Base-by-base conservation (phyloP, 768 basidiomycete species). In the Russula emetica region DNA sequence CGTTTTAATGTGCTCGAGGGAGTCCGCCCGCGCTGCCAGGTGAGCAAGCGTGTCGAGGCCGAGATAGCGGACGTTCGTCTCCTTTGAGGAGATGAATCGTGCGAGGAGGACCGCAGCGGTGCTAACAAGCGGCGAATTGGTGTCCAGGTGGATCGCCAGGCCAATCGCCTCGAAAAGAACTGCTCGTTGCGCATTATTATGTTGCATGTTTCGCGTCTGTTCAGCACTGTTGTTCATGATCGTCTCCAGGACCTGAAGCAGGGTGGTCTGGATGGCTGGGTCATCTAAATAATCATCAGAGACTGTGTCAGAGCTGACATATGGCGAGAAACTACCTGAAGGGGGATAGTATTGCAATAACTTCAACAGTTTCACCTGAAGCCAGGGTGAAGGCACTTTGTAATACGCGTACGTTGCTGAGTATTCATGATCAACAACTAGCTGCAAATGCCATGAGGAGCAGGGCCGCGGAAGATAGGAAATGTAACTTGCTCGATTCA, bases 41-140 rank as follows among this genome's bases (percentile, higher is more conserved):
- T 98, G 96, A 3, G 97, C 95, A 90, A 99, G 94, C 51, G 94
- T 96, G 74, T 99, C 96, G 58, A 99, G 81, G 26, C 97, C 95
- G 50, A 99, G 85, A 77, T 99, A 99, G 61, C 97, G 83, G 51
- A 98, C 94, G 71, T 99, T 99, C 42, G 97, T 99, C 76, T 99
- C 97, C 74, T 96, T 98, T 22, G 94, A 95, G 60, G 92, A 89
- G 69, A 99, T 98, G 75, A 98, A 99, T 1, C 92, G 86, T 47
- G 96, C 96, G 24, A 99, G 84, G 24, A 98, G 83, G 56, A 92
- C 82, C 2, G 95, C 92, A 30, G 97, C 94, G 7, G 87, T 90
- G 61, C 84, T 82, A 14, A 98, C 95, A 16, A 98, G 82, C 16
- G 88, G 85, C 2, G 94, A 97, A 64, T 85, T 92, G 58, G 92